A percentile compares a stretch with the other conserved stretches of the same genome.
These are phyloP conservation scores for Purshia tridentata DNA, from an alignment of 306 rosid species.

Conservation along the genomic window DNA sequence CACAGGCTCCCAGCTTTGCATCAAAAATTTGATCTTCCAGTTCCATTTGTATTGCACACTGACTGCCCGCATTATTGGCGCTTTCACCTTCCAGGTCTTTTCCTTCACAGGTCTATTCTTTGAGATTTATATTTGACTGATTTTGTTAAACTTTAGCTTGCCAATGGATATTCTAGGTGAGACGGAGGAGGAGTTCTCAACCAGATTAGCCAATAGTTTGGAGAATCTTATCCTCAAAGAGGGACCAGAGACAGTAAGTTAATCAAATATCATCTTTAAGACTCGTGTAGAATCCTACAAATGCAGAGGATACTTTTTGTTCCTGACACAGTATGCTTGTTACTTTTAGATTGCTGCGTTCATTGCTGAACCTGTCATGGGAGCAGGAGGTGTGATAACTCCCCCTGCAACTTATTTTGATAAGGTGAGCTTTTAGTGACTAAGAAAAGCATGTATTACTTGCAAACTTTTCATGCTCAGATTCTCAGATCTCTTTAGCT, in stretches of 20 bases:
- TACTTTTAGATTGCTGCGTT: constrained; percentile 89
- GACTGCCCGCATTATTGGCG: constrained; percentile 99
- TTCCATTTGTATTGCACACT: constrained; percentile 87
- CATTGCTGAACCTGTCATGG: constrained; percentile 97
- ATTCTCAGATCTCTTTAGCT: background rate
- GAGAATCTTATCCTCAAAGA: constrained; percentile 83
- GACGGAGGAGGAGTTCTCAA: constrained; percentile 88
- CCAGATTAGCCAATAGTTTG: constrained; percentile 83
- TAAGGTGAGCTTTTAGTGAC: constrained; percentile 48
- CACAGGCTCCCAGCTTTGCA: constrained; percentile 87
- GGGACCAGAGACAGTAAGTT: constrained; percentile 87
- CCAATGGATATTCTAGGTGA: constrained; percentile 62
- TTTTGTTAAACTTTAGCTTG: constrained; percentile 22
- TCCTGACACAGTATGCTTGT: constrained; percentile 10
- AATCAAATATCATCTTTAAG: constrained; percentile 1
- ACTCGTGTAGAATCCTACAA: constrained; percentile 6
- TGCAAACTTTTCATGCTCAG: constrained; percentile 2
- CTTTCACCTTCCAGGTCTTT: constrained; percentile 84
- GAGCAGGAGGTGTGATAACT: constrained; percentile 92
- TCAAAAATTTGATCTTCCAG: constrained; percentile 90
- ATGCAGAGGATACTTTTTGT: constrained; percentile 4
- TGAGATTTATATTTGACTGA: constrained; percentile 14
- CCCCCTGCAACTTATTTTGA: constrained; percentile 91
- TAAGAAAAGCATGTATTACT: background rate
- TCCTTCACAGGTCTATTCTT: constrained; percentile 16